A percentile compares a stretch with the other conserved stretches of the same genome.
Conservation (phyloP, 2,329 filamentous ascomycete genomes). For the Pestalotiopsis sp. region DNA sequence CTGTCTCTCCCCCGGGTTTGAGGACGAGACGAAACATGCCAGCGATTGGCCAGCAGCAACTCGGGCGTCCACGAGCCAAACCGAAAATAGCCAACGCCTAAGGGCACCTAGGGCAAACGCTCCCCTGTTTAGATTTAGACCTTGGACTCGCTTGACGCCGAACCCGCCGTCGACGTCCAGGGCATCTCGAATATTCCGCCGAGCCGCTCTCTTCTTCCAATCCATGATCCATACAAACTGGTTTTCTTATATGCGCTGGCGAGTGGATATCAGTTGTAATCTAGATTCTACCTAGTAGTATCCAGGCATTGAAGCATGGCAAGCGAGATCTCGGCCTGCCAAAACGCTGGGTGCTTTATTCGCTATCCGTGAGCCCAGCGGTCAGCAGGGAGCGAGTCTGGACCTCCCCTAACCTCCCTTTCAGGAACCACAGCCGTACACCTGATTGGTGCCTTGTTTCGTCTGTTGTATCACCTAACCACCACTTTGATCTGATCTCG, state of each 20-base stretch:
- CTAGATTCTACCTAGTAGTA: not conserved
- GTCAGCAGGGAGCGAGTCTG: not conserved
- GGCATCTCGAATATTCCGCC: not conserved
- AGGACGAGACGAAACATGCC: slow-evolving; percentile 8
- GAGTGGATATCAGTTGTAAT: not conserved
- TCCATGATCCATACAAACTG: not conserved
- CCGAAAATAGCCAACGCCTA: not conserved
- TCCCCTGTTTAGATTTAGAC: not conserved
- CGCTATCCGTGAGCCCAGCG: not conserved
- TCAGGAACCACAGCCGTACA: not conserved
- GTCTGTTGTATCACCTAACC: not conserved
- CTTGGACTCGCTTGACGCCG: not conserved
- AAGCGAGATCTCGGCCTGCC: not conserved
- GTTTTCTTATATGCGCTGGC: not conserved
- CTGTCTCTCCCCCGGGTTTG: slow-evolving; percentile 1
- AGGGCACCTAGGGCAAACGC: not conserved
- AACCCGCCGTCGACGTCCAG: not conserved
- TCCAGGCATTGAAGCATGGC: not conserved
- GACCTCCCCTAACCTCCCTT: not conserved
- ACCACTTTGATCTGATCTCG: not conserved
- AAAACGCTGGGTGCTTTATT: not conserved
- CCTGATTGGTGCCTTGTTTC: slow-evolving; percentile 14
- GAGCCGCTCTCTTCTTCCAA: not conserved
- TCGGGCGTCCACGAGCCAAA: not conserved
- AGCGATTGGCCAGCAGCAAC: slow-evolving; percentile 11